Evolutionary conservation across 495 filamentous ascomycete genomes (phyloP), one percentile per base, ranked within the genome.

Genomic region (Aeminium ludgeri): DNA sequence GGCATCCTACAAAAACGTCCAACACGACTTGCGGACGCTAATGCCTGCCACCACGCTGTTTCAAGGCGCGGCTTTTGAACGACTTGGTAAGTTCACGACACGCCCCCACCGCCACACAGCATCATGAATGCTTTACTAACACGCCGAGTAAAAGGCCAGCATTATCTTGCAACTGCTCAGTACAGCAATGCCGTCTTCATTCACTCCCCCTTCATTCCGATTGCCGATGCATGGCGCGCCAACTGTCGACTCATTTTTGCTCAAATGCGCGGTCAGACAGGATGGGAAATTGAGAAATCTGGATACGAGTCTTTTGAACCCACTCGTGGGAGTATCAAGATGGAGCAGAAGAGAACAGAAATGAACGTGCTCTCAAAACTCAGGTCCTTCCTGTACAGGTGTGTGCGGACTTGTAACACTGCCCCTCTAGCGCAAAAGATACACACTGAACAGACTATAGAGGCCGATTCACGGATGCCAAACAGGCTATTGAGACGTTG

Each of bases 1-100:
- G 54, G 78, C 80, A 44, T 84, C 83, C 0, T 81, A 91, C 51
- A 60, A 95, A 27, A 78, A 84, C 42, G 69, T 87, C 34, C 75
- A 76, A 20, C 78, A 82, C 36, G 74, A 80, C 49, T 69, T 92
- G 46, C 65, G 70, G 40, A 74, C 67, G 47, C 75, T 80, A 46
- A 70, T 82, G 48, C 83, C 83, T 1, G 63, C 76, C 10, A 78
- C 86, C 50, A 69, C 82, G 54, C 62, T 81, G 10, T 64, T 92
- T 20, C 67, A 72, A 36, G 76, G 80, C 34, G 66, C 80, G 2
- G 46, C 89, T 17, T 93, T 79, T 66, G 72, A 78, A 29, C 67
- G 89, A 25, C 69, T 93, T 49, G 86, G 86, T 65, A 61, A 62
- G 52, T 39, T n/a, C 30, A 15, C 38, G 18, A 6, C 6, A 5